Conservation (phyloP, 1,284 basidiomycete genomes). For the Apiotrichum gamsii region DNA sequence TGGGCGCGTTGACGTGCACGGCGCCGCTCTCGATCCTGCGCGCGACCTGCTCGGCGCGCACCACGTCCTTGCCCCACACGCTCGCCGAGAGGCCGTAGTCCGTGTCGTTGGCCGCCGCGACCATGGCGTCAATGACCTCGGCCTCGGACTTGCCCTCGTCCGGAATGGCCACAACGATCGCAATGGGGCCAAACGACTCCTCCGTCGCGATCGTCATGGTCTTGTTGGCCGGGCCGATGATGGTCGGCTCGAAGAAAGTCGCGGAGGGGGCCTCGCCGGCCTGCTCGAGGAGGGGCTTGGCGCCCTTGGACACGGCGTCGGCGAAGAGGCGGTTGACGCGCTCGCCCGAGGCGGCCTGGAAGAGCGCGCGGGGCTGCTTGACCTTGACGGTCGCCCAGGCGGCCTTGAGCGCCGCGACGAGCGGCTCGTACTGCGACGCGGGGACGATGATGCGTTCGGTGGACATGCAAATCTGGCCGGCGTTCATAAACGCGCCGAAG, state of each 20-base stretch:
- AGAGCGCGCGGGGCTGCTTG: slow-evolving; percentile 45
- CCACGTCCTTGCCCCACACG: slow-evolving; percentile 55
- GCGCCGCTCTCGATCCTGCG: slow-evolving; percentile 46
- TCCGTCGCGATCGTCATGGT: slow-evolving; percentile 55
- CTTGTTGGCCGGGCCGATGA: slow-evolving; percentile 52
- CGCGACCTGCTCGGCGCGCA: slow-evolving; percentile 52
- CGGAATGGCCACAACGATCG: slow-evolving; percentile 25
- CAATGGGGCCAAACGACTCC: slow-evolving; percentile 59
- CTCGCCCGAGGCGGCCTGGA: slow-evolving; percentile 53
- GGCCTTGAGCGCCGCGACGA: slow-evolving; percentile 35
- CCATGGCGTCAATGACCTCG: slow-evolving; percentile 49
- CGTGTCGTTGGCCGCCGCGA: slow-evolving; percentile 51
- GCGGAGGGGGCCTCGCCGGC: slow-evolving; percentile 26
- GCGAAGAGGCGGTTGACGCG: slow-evolving; percentile 52
- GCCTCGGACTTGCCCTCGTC: slow-evolving; percentile 6
- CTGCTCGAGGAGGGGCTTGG: slow-evolving; percentile 34
- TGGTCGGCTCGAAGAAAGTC: slow-evolving; percentile 54
- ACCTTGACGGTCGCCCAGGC: slow-evolving; percentile 34
- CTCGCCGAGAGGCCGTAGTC: slow-evolving; percentile 55
- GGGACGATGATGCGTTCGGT: slow-evolving; percentile 61
- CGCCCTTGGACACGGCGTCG: slow-evolving; percentile 55
- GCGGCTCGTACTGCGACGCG: slow-evolving; percentile 41
- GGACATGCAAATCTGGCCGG: slow-evolving; percentile 66
- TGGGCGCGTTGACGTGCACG: slow-evolving; percentile 20
- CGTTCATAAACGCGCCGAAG: slow-evolving; percentile 58